Base-by-base conservation (phyloP, 2,329 filamentous ascomycete genomes). In the Xylaria sp. region DNA sequence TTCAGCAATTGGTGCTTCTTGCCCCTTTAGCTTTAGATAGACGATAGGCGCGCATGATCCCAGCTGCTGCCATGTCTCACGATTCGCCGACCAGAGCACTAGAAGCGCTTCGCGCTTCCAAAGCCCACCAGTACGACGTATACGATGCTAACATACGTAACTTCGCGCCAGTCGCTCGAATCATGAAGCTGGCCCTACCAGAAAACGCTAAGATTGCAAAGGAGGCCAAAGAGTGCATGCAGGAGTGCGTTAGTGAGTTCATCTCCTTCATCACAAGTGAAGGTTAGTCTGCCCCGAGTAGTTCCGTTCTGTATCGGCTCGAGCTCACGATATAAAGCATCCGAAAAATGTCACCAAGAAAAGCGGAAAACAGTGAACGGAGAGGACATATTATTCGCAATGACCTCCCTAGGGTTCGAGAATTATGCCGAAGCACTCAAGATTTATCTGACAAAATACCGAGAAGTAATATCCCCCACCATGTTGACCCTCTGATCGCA, bases 221-320 rank as follows among this genome's bases (percentile, higher is more conserved):
- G 80, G 96, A 99, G 80, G 96, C 96, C 65, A 99, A 99, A 82
- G 96, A 99, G 81, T 99, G 96, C 83, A 98, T 99, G 96, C 96
- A 99, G 82, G 96, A 99, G 82, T 99, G 96, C 79, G 96, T 99
- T 67, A 97, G 94, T 89, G 96, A 99, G 83, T 99, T 99, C 82
- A 99, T 99, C 85, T 97, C 93, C 6, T 99, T 99, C 86, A 98
- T 99, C 79, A 99, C 96, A 42, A 98, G 95, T 81, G 96, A 99
- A 87, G 96, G 96, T 97, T 81, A 79, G 92, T 63, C 59, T 51
- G n/a, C 23, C 11, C 26, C 40, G n/a, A 53, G 20, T 4, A 23
- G 48, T 17, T 36, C 11, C n/a, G n/a, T 26, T 33, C 3, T 48
- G 7, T 36, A 23, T 69, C 68, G 65, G 65, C 71, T 59, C 54